Percentiles rank a stretch among this genome's conserved stretches.
phyloP scores from a whole-genome alignment of 768 basidiomycete genomes.

The Suillus subalutaceus region DNA sequence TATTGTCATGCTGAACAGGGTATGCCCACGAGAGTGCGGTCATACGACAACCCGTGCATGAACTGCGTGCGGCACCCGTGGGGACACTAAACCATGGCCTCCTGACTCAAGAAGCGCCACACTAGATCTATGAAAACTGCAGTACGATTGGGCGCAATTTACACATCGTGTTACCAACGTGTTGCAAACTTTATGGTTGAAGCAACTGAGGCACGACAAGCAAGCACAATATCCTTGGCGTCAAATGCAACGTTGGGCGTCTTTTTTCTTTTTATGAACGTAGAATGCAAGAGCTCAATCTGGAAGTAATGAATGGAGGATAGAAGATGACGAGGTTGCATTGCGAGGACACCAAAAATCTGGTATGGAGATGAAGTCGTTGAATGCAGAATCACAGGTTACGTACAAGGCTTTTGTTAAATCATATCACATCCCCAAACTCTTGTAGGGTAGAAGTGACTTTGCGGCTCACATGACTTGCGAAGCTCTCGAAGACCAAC shows the following conservation, averaged over 20 bases:
- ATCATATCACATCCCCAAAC: neutral
- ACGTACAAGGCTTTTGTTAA: neutral
- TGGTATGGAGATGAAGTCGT: neutral
- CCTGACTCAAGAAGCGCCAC: neutral
- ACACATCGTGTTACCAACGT: neutral
- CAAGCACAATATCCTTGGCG: neutral
- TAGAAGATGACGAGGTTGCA: neutral
- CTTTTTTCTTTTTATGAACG: neutral
- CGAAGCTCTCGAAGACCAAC: conserved; percentile 65
- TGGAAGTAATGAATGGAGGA: neutral
- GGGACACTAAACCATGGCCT: neutral
- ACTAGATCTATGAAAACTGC: neutral
- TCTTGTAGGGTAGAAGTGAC: conserved; percentile 21
- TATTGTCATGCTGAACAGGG: neutral
- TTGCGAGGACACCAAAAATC: neutral
- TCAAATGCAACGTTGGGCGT: neutral
- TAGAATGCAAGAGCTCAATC: neutral
- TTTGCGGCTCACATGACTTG: conserved; percentile 63
- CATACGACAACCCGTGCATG: neutral
- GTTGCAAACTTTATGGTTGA: neutral
- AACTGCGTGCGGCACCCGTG: neutral
- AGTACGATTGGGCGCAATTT: neutral
- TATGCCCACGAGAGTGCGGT: neutral
- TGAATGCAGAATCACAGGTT: neutral
- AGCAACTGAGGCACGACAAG: neutral